Conservation (phyloP, 2,329 filamentous ascomycete genomes). For the Blumeriella jaapii region DNA sequence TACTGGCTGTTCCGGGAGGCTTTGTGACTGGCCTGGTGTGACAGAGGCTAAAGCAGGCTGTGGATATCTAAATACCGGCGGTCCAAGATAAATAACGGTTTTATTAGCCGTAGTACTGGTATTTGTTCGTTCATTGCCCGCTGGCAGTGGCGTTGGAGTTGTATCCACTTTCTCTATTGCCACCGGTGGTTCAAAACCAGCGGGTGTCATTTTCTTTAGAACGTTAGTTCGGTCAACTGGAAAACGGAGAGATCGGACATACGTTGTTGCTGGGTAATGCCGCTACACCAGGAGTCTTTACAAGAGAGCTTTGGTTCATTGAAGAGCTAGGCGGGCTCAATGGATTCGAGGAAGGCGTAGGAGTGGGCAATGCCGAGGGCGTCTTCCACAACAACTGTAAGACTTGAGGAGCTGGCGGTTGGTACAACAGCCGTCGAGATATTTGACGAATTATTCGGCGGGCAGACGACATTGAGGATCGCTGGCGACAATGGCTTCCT, state of each 20-base stretch:
- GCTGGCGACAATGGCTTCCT: too few relatives aligned
- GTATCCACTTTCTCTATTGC: too few relatives aligned
- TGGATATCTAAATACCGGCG: too few relatives aligned
- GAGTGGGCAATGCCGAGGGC: background rate
- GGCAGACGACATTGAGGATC: background rate
- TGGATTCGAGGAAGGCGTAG: constrained; percentile 1
- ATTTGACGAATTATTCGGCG: background rate
- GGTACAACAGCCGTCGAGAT: constrained; percentile 1
- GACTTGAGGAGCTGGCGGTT: constrained; percentile 4
- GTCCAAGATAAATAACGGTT: too few relatives aligned
- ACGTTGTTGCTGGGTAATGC: too few relatives aligned
- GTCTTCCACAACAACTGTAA: constrained; percentile 3
- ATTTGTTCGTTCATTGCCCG: too few relatives aligned
- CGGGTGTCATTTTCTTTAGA: background rate
- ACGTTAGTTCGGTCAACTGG: background rate
- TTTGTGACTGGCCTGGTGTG: too few relatives aligned
- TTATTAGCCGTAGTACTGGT: too few relatives aligned
- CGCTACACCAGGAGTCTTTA: too few relatives aligned
- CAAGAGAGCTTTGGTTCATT: constrained; percentile 2
- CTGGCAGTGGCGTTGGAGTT: background rate
- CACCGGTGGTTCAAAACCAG: too few relatives aligned
- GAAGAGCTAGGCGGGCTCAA: background rate
- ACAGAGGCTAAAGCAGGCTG: constrained; percentile 4
- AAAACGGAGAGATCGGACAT: too few relatives aligned
- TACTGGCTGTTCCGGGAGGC: too few relatives aligned